A percentile compares a stretch with the other conserved stretches of the same genome.
phyloP scores from a whole-genome alignment of 768 basidiomycete genomes.

The Suillus variegatus region DNA sequence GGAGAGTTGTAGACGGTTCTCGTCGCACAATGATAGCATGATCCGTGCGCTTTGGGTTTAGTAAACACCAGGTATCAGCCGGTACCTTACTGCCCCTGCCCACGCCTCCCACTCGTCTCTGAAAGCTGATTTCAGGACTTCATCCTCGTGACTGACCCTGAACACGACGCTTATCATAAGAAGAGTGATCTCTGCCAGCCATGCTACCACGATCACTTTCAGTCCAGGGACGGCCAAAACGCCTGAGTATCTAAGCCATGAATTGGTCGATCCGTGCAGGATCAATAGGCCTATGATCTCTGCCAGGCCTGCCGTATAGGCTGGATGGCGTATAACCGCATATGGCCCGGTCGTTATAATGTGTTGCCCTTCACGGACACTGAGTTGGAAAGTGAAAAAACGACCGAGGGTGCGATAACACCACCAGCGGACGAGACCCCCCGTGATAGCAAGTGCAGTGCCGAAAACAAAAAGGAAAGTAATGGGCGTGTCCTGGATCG shows the following conservation, averaged over 20 bases:
- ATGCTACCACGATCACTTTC: neutral
- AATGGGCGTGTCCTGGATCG: neutral
- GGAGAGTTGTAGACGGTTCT: neutral
- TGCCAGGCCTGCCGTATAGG: conserved; percentile 37
- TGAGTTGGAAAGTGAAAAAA: conserved; percentile 47
- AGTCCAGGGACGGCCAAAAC: neutral
- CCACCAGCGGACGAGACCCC: conserved; percentile 24
- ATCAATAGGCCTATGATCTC: conserved; percentile 9
- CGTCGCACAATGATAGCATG: neutral
- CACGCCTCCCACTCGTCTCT: conserved; percentile 14
- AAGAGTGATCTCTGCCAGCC: neutral
- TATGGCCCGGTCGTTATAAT: conserved; percentile 47
- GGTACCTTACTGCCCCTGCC: conserved; percentile 29
- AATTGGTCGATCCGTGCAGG: conserved; percentile 8
- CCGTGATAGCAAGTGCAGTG: conserved; percentile 23
- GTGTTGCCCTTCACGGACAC: conserved; percentile 40
- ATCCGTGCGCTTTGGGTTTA: conserved; percentile 9
- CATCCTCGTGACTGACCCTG: neutral
- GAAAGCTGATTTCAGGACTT: neutral
- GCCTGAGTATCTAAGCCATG: conserved; percentile 7
- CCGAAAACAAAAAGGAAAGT: conserved; percentile 22
- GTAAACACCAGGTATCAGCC: conserved; percentile 34
- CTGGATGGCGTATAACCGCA: conserved; percentile 45
- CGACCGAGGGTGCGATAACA: conserved; percentile 38
- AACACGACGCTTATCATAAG: neutral